phyloP scores from a whole-genome alignment of 1,284 basidiomycete species.

The Serendipita sp. region DNA sequence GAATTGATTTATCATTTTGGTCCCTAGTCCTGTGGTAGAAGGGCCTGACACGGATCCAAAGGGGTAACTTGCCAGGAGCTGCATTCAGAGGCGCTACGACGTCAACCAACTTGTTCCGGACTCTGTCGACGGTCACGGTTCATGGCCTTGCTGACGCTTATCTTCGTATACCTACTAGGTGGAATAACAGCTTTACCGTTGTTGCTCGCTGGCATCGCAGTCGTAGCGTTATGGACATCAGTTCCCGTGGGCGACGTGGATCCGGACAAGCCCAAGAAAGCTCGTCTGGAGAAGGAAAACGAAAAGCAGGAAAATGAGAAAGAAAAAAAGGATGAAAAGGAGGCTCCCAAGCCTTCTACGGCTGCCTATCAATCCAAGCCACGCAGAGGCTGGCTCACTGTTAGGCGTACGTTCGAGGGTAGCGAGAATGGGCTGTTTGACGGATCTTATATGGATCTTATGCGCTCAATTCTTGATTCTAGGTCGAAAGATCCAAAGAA shows the following conservation, averaged over 20 bases:
- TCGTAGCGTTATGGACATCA: conserved; percentile 54
- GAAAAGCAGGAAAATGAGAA: conserved; percentile 17
- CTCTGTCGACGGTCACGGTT: background rate
- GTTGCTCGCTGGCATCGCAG: conserved; percentile 38
- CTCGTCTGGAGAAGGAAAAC: conserved; percentile 18
- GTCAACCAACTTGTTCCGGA: background rate
- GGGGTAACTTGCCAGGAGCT: background rate
- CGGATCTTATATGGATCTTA: conserved; percentile 52
- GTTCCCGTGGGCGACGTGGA: conserved; percentile 52
- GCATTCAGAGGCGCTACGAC: background rate
- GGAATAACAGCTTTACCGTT: conserved; percentile 78
- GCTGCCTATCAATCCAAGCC: conserved; percentile 29
- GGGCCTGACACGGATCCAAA: too few relatives aligned
- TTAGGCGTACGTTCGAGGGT: conserved; percentile 64
- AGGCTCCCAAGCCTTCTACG: conserved; percentile 23
- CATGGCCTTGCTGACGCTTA: conserved; percentile 27
- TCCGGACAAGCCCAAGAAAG: conserved; percentile 28
- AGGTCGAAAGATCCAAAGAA: conserved; percentile 65
- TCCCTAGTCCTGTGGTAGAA: too few relatives aligned
- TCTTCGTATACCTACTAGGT: conserved; percentile 75
- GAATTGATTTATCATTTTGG: too few relatives aligned
- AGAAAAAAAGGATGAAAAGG: conserved; percentile 14
- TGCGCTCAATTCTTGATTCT: conserved; percentile 58
- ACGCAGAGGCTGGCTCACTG: conserved; percentile 73
- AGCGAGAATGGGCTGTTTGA: conserved; percentile 32